Percentiles rank a stretch among this genome's conserved stretches.
These are phyloP conservation scores for Aspergillus viridinutans DNA, from an alignment of 2,329 filamentous ascomycete species.

Conservation along the genomic window DNA sequence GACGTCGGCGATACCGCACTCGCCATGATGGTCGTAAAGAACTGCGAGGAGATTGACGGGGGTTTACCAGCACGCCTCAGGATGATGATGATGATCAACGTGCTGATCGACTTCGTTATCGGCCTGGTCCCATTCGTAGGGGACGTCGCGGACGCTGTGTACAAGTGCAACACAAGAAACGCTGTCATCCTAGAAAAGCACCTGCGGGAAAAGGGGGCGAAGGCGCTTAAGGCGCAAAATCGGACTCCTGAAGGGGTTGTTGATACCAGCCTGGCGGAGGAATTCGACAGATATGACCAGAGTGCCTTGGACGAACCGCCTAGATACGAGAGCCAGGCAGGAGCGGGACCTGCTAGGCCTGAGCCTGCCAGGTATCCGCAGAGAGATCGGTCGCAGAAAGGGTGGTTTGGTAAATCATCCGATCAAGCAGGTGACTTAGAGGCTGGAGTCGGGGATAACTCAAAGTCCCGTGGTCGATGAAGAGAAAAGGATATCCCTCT, in stretches of 20 bases:
- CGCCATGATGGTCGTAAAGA: slow-evolving; percentile 69
- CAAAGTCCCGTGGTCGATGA: slow-evolving; percentile 8
- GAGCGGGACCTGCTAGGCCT: slow-evolving; percentile 18
- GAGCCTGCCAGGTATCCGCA: slow-evolving; percentile 21
- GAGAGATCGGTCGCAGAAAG: slow-evolving; percentile 20
- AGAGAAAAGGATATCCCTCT: neutral
- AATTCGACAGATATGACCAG: slow-evolving; percentile 34
- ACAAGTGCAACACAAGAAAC: slow-evolving; percentile 48
- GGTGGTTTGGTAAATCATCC: slow-evolving; percentile 29
- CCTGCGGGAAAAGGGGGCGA: slow-evolving; percentile 38
- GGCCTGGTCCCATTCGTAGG: slow-evolving; percentile 51
- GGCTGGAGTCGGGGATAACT: slow-evolving; percentile 24
- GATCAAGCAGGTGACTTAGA: slow-evolving; percentile 27
- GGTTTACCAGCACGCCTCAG: slow-evolving; percentile 59
- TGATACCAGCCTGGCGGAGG: slow-evolving; percentile 37
- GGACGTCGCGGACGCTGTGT: slow-evolving; percentile 45
- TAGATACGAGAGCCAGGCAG: slow-evolving; percentile 13
- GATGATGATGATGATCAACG: slow-evolving; percentile 74
- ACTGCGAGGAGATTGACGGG: slow-evolving; percentile 70
- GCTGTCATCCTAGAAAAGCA: slow-evolving; percentile 43
- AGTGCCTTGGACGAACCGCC: slow-evolving; percentile 19
- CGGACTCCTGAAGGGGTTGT: slow-evolving; percentile 21
- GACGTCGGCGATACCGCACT: slow-evolving; percentile 71
- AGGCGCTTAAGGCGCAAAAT: slow-evolving; percentile 23
- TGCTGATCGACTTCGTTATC: slow-evolving; percentile 51